Conservation (phyloP, 2,329 filamentous ascomycete species). For the Colletotrichum musicola region DNA sequence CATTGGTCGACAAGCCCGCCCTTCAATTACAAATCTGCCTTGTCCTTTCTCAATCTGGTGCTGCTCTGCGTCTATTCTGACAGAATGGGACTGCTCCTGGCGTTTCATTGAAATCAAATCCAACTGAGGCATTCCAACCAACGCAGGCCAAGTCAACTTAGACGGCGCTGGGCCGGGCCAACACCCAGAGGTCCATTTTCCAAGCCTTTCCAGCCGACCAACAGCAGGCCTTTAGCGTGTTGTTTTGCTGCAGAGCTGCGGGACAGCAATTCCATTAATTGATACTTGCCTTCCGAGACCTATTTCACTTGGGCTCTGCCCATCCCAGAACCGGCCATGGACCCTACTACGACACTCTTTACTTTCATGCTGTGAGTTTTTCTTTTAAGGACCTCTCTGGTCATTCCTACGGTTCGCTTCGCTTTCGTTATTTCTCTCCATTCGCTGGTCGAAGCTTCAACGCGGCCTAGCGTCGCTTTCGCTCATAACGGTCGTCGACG, state of each 20-base stretch:
- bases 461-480: constrained; percentile 16
- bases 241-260: constrained; percentile 12
- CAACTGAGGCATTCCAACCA: constrained; percentile 28
- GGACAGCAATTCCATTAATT: constrained; percentile 15
- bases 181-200: constrained; percentile 17
- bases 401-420: constrained; percentile 39
- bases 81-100: constrained; percentile 41
- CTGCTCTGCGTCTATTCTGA: constrained; percentile 47
- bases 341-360: constrained; percentile 60
- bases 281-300: constrained; percentile 16
- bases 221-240: neutral
- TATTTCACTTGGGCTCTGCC: constrained; percentile 30
- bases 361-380: constrained; percentile 67
- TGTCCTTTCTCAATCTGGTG: constrained; percentile 9
- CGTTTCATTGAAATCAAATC: constrained; percentile 38
- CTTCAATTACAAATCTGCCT: constrained; percentile 43
- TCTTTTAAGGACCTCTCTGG: constrained; percentile 42
- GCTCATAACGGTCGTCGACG: constrained; percentile 4
- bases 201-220: constrained; percentile 21
- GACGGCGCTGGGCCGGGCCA: constrained; percentile 25
- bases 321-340: constrained; percentile 54
- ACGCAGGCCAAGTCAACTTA: constrained; percentile 36
- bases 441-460: constrained; percentile 37
- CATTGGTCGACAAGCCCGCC: constrained; percentile 45
- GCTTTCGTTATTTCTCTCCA: constrained; percentile 39